Base-by-base conservation (phyloP, 2,329 filamentous ascomycete species). In the Teratosphaeria viscida region DNA sequence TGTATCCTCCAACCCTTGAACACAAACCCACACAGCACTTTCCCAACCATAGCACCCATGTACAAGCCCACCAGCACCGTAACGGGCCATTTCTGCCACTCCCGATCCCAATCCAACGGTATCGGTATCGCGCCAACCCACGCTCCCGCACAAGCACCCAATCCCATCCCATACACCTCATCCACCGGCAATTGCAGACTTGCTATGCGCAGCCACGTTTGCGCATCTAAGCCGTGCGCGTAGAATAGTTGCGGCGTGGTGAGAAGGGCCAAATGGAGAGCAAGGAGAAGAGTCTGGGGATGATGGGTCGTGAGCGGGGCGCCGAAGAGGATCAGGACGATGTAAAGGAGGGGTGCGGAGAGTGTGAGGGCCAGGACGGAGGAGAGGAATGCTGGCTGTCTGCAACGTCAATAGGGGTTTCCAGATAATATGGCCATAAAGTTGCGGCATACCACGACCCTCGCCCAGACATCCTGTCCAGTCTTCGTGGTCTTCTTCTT, bases 71-170 rank as follows among this genome's bases (percentile, higher is more conserved):
- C 85, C 4, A 97, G 76, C 60, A 99, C 88, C 0, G 94, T 99
- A 55, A 97, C 87, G 0, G 94, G 94, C 89, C 92, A 99, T 73
- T 87, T 89, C 82, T 99, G 94, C 94, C 94, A 99, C 67, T 95
- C 91, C n/a, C 94, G 85, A 73, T 99, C 94, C 92, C 92, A 97
- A 73, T 99, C 94, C 65, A 99, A 78, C 1, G 94, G 94, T 67
- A 99, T 97, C 0, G 95, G 94, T 57, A 97, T 85, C 7, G 94
- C 94, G 3, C 94, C 94, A 52, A 96, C 77, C 94, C 94, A 97
- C 49, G 90, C 90, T 5, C 94, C 94, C 1, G 92, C 68, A 29
- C 87, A 77, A 0, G 85, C 85, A 5, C 94, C 94, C n/a, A 92
- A 74, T 10, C 90, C 80, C 1, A 85, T 90, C 2, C 91, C 92